Percentiles rank a stretch among this genome's conserved stretches.
Evolutionary conservation across 75 land plant species (phyloP).

Genomic region (Picea sitchensis): DNA sequence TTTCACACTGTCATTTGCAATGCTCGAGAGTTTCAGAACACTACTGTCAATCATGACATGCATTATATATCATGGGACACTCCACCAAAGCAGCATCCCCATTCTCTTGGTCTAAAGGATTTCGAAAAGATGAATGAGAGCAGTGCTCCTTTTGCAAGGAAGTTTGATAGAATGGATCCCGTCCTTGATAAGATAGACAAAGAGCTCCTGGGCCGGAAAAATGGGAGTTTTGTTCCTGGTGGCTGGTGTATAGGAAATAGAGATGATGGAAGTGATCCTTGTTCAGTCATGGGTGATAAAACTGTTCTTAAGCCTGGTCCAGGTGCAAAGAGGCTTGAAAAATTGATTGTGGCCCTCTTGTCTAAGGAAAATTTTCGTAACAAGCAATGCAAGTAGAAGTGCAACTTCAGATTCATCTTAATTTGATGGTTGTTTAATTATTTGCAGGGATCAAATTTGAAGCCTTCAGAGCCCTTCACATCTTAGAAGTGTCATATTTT

Average conservation of each 20-base stretch:
- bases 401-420: background rate
- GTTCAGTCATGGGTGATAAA: slow-evolving; percentile 47
- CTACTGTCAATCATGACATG: slow-evolving; percentile 73
- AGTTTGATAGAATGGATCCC: slow-evolving; percentile 51
- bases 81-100: slow-evolving; percentile 86
- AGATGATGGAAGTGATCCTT: slow-evolving; percentile 40
- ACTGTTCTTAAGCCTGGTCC: slow-evolving; percentile 51
- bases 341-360: slow-evolving; percentile 34
- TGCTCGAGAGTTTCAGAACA: slow-evolving; percentile 56
- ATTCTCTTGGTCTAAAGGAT: slow-evolving; percentile 44
- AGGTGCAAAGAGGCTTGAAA: slow-evolving; percentile 65
- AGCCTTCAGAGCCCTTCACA: too few species aligned
- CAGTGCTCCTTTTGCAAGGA: slow-evolving; percentile 77
- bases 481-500: too few species aligned
- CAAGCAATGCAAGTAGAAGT: slow-evolving; percentile 44
- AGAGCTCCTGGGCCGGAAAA: slow-evolving; percentile 40
- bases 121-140: slow-evolving; percentile 56
- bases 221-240: slow-evolving; percentile 53
- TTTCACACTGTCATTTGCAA: slow-evolving; percentile 86
- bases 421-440: too few species aligned
- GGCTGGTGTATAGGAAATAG: slow-evolving; percentile 64
- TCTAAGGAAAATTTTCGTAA: slow-evolving; percentile 44
- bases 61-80: slow-evolving; percentile 83
- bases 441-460: too few species aligned
- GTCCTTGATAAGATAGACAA: slow-evolving; percentile 64